A percentile compares a stretch with the other conserved stretches of the same genome.
These are phyloP conservation scores for Rhizophora apiculata DNA, from an alignment of 345 rosid species.

Conservation along the genomic window DNA sequence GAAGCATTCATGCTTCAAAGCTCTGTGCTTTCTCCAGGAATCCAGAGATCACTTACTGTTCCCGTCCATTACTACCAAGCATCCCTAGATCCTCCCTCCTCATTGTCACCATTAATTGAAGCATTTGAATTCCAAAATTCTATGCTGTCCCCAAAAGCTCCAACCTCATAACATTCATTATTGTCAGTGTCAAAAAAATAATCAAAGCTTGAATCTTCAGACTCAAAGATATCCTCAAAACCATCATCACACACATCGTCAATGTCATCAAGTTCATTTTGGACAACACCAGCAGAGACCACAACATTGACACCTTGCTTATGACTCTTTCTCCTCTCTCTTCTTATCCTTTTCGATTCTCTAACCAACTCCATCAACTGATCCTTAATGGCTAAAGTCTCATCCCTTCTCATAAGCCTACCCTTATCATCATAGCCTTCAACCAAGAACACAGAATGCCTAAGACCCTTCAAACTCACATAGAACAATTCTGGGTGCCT, in stretches of 20 bases:
- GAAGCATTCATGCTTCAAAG: too few relatives aligned
- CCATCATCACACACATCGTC: conserved; percentile 59
- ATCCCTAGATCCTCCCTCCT: conserved; percentile 23
- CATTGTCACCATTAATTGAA: conserved; percentile 9
- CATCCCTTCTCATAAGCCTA: conserved; percentile 56
- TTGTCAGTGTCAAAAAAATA: conserved; percentile 35
- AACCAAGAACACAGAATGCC: conserved; percentile 70
- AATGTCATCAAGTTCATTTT: conserved; percentile 17
- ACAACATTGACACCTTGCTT: conserved; percentile 4
- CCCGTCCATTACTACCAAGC: conserved; percentile 46
- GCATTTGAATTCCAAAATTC: conserved; percentile 57
- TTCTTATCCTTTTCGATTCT: conserved; percentile 67
- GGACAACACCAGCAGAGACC: conserved; percentile 2
- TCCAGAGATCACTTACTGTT: background rate
- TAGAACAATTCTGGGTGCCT: conserved; percentile 90
- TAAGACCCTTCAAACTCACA: conserved; percentile 69
- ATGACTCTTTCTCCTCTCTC: conserved; percentile 45
- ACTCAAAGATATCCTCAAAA: conserved; percentile 66
- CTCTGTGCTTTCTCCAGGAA: too few relatives aligned
- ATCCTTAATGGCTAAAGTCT: conserved; percentile 43
- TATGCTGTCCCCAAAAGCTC: conserved; percentile 18
- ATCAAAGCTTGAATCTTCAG: conserved; percentile 51
- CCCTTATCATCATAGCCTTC: conserved; percentile 73
- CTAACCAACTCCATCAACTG: conserved; percentile 54
- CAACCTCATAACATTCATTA: conserved; percentile 16